A percentile compares a stretch with the other conserved stretches of the same genome.
Evolutionary conservation across 1,284 basidiomycete species (phyloP).

Genomic region (Microbotryum violaceum): DNA sequence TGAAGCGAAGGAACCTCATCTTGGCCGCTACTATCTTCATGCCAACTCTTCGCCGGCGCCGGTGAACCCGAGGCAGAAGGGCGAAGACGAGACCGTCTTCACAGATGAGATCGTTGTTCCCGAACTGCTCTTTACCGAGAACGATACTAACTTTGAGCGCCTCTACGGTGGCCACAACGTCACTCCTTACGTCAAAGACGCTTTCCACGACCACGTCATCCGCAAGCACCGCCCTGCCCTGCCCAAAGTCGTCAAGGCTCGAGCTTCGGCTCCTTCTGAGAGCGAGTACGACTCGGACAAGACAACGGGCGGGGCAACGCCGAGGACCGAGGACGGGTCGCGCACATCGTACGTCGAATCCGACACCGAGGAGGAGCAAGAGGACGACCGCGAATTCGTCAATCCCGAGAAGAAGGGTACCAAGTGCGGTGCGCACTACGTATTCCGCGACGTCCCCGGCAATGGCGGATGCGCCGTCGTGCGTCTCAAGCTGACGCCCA

Average conservation of each 20-base stretch:
- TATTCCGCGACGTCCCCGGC: constrained; percentile 76
- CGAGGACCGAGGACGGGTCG: constrained; percentile 27
- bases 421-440: constrained; percentile 86
- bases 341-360: constrained; percentile 34
- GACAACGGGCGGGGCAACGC: neutral
- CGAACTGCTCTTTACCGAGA: constrained; percentile 84
- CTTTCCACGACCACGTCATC: constrained; percentile 97
- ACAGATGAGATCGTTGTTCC: constrained; percentile 67
- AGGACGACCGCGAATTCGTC: constrained; percentile 52
- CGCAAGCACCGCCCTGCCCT: constrained; percentile 63
- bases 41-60: constrained; percentile 87
- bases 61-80: constrained; percentile 58
- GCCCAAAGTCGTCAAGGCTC: constrained; percentile 34
- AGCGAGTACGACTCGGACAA: constrained; percentile 2
- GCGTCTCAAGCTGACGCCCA: constrained; percentile 81
- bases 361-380: constrained; percentile 27
- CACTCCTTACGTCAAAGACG: constrained; percentile 83
- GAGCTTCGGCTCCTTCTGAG: constrained; percentile 1
- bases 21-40: constrained; percentile 58
- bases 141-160: constrained; percentile 90
- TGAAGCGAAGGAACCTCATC: constrained; percentile 63
- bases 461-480: constrained; percentile 92
- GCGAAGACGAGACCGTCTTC: constrained; percentile 48
- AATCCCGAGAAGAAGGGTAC: constrained; percentile 84
- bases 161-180: constrained; percentile 82